Conservation (phyloP, 1,139 yeast genomes). For the Diutina sp. region DNA sequence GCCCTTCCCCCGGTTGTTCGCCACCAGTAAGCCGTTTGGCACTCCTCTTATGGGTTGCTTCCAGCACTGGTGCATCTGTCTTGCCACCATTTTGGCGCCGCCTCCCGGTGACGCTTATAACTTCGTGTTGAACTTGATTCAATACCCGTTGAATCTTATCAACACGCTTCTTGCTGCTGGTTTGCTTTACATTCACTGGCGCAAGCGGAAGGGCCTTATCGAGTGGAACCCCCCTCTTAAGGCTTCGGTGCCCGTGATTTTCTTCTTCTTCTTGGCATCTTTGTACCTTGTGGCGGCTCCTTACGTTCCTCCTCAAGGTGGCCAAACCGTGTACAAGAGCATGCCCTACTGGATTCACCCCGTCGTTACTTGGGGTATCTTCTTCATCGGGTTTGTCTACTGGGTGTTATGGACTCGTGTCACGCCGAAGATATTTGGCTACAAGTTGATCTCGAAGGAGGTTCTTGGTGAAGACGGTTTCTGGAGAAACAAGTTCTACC, state of each 20-base stretch:
- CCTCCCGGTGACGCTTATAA: constrained; percentile 40
- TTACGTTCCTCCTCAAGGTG: constrained; percentile 59
- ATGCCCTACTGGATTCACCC: constrained; percentile 76
- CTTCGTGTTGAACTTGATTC: constrained; percentile 33
- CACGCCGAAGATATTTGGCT: constrained; percentile 47
- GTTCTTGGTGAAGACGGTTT: constrained; percentile 61
- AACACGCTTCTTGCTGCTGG: constrained; percentile 34
- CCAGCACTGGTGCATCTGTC: constrained; percentile 43
- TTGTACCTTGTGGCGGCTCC: constrained; percentile 69
- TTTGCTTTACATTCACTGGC: constrained; percentile 29
- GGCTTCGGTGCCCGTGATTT: constrained; percentile 50
- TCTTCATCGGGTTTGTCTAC: constrained; percentile 57
- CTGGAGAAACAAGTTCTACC: constrained; percentile 52
- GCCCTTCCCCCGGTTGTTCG: constrained; percentile 33
- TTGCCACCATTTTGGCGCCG: constrained; percentile 33
- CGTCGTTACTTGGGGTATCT: constrained; percentile 73
- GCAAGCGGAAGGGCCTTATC: constrained; percentile 34
- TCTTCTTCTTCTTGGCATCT: constrained; percentile 57
- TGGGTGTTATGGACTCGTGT: constrained; percentile 58
- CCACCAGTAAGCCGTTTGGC: constrained; percentile 28
- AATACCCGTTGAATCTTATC: constrained; percentile 38
- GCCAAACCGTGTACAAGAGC: constrained; percentile 51
- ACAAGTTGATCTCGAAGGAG: constrained; percentile 44
- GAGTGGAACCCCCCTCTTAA: constrained; percentile 69
- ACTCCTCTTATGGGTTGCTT: constrained; percentile 44